phyloP scores from a whole-genome alignment of 352 stramenopile genomes.

The Globisporangium orthogonon region DNA sequence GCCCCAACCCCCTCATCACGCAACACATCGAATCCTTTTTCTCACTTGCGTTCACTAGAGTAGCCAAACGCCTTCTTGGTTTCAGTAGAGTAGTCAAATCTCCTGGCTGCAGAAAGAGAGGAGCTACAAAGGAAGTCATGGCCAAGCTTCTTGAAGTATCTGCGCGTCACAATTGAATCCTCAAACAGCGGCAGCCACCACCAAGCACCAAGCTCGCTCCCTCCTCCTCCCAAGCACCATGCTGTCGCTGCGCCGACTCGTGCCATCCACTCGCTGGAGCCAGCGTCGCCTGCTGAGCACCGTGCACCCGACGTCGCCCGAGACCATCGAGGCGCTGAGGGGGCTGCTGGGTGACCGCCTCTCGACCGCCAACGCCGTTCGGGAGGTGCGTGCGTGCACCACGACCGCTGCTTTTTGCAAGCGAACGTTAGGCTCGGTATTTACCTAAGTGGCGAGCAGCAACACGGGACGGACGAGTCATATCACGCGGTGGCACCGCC shows the following conservation, averaged over 20 bases:
- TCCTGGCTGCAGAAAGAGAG: not conserved
- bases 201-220: not conserved
- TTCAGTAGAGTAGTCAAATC: too few relatives aligned
- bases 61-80: not conserved
- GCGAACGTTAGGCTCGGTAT: too few relatives aligned
- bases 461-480: constrained; percentile 90
- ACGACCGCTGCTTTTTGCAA: not conserved
- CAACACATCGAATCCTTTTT: not conserved
- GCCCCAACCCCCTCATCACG: too few relatives aligned
- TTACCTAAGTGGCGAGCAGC: constrained; percentile 13
- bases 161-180: not conserved
- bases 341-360: constrained; percentile 65
- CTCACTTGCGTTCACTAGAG: not conserved
- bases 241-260: not conserved
- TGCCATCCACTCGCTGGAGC: not conserved
- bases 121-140: not conserved
- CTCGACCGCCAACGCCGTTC: constrained; percentile 52
- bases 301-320: constrained; percentile 23
- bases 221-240: not conserved
- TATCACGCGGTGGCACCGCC: constrained; percentile 84
- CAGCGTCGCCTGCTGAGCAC: constrained; percentile 16
- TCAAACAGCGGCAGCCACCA: too few relatives aligned
- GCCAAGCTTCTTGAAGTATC: not conserved
- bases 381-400: constrained; percentile 26
- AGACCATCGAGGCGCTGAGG: constrained; percentile 47